Base-by-base conservation (phyloP, 768 basidiomycete genomes). In the Pisolithus albus region DNA sequence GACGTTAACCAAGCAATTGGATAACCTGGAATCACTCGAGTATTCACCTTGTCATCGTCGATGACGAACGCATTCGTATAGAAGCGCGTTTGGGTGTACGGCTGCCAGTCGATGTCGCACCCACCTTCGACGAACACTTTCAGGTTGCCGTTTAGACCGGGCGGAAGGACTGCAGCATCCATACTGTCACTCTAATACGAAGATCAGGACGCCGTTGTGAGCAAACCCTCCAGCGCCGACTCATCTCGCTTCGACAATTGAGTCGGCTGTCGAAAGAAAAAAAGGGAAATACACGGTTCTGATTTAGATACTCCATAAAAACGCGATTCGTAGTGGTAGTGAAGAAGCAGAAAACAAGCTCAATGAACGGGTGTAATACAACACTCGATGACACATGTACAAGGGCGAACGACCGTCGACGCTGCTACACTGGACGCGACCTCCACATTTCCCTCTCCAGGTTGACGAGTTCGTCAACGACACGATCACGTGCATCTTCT, bases 41-140 rank as follows among this genome's bases (percentile, higher is more conserved):
- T 34, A 55, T 56, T 37, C 46, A 80, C 80, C 68, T 78, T 78
- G 45, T 70, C 67, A 44, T 75, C 72, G 21, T 81, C 68, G 9
- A 83, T 62, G 46, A 89, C 70, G 57, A 86, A 88, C 38, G 82
- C 83, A 59, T 88, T 88, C 30, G 86, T 90, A 59, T 84, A 90
- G 28, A 75, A 64, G 48, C 70, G 76, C 13, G 59, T 66, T 24
- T 62, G 65, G 6, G 69, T 61, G 55, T 73, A 74, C 0, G 70
- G 49, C 40, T 75, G 60, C 86, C 85, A 88, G 21, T 71, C 62
- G 10, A 59, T 56, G 9, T 67, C 68, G 28, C 21, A 42, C n/a
- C 72, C 70, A 7, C 76, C 77, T 7, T 78, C 74, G 51, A 47
- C 62, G 40, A 53, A 74, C n/a, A 65, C 66, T 21, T 23, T 43